Conservation (phyloP, 257 asterid genomes). For the Jaltomata sinuosa region DNA sequence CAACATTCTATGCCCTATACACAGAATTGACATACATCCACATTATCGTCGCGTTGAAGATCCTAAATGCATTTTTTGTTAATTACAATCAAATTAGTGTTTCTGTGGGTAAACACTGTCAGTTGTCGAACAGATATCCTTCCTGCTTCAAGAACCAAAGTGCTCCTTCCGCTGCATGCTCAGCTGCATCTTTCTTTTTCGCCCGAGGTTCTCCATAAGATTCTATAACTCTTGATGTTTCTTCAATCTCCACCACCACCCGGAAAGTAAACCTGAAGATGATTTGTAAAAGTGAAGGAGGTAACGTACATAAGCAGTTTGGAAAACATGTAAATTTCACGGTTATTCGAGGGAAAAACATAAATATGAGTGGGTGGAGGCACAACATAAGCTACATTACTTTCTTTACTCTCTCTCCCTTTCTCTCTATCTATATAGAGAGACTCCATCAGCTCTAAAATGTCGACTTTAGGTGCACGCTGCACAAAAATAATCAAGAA, state of each 20-base stretch:
- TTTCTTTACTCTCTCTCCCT: background rate
- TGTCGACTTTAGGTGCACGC: background rate
- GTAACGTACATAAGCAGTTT: background rate
- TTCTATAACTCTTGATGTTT: conserved; percentile 33
- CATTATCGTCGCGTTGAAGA: background rate
- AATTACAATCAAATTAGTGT: background rate
- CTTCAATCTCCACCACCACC: conserved; percentile 49
- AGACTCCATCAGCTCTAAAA: background rate
- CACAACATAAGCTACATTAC: background rate
- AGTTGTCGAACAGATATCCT: conserved; percentile 35
- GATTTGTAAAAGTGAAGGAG: background rate
- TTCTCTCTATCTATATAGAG: background rate
- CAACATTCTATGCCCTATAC: background rate
- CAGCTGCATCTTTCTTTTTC: conserved; percentile 76
- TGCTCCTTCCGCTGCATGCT: conserved; percentile 72
- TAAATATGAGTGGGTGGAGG: background rate
- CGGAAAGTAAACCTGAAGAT: conserved; percentile 55
- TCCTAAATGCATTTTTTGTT: background rate
- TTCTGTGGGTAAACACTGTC: background rate
- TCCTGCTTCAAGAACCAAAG: conserved; percentile 58
- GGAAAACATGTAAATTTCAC: background rate
- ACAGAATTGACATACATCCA: background rate
- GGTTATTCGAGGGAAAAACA: background rate
- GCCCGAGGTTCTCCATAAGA: conserved; percentile 45
- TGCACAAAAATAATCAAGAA: background rate